A percentile compares a stretch with the other conserved stretches of the same genome.
phyloP scores from a whole-genome alignment of 2,329 filamentous ascomycete genomes.

The Sarocladium brachiariae region DNA sequence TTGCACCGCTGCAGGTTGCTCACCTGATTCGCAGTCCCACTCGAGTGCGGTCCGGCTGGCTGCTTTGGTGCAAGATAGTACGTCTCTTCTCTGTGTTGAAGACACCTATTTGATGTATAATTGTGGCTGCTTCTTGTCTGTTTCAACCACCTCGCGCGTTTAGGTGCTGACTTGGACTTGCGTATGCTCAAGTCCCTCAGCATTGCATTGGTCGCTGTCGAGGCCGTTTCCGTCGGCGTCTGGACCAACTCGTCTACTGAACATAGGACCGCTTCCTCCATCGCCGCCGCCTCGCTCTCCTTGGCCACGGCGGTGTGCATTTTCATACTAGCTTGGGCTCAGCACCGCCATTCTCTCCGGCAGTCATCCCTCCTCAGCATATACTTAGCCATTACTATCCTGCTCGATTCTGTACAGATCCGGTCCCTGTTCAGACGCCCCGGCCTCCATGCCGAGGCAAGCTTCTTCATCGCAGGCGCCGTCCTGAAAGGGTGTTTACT shows the following conservation, averaged over 20 bases:
- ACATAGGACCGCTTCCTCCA: conserved; percentile 15
- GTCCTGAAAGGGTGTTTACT: conserved; percentile 26
- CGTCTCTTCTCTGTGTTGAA: conserved; percentile 4
- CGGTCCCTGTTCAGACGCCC: conserved; percentile 20
- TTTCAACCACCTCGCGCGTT: neutral
- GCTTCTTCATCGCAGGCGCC: conserved; percentile 23
- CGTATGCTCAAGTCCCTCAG: conserved; percentile 14
- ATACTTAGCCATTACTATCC: conserved; percentile 31
- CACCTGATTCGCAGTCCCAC: conserved; percentile 11
- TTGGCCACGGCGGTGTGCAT: conserved; percentile 19
- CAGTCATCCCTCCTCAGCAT: conserved; percentile 33
- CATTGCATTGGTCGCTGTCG: conserved; percentile 19
- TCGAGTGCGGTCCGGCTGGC: conserved; percentile 8
- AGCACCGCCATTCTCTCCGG: conserved; percentile 27
- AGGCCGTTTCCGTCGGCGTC: conserved; percentile 21
- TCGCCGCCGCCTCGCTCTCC: conserved; percentile 21
- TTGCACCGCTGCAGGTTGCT: neutral
- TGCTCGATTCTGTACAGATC: conserved; percentile 32
- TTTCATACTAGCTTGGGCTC: conserved; percentile 20
- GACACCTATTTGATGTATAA: neutral
- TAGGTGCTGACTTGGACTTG: too few species aligned
- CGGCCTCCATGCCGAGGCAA: conserved; percentile 16
- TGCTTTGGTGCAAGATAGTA: conserved; percentile 17
- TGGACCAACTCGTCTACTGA: conserved; percentile 12
- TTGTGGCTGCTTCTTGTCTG: neutral